Base-by-base conservation (phyloP, 2,329 filamentous ascomycete genomes). In the Sarocladiaceae sp. region DNA sequence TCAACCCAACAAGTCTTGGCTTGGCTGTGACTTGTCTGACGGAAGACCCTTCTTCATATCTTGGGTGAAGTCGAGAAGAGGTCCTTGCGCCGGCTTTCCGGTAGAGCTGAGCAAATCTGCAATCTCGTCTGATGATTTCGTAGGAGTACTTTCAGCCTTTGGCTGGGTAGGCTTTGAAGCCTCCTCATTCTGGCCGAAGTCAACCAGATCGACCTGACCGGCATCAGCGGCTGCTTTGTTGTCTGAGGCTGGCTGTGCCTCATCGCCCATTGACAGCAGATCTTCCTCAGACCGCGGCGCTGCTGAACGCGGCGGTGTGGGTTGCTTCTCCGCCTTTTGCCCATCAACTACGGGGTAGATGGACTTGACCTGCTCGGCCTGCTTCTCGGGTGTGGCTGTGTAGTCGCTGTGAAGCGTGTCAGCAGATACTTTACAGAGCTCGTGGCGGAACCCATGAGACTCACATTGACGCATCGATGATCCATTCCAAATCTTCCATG, bases 401-500 rank as follows among this genome's bases (percentile, higher is more conserved):
- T 55, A 48, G 32, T 65, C 59, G 33, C 63, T 67, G 45, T 18
- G 15, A 4, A 16, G n/a, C 12, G 5, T 26, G 29, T 49, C 21
- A 49, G 47, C n/a, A n/a, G n/a, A n/a, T n/a, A n/a, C n/a, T n/a
- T n/a, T n/a, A 13, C 3, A 6, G 15, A 6, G 9, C 10, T 10
- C 3, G 4, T 20, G 12, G 16, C 20, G 6, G 23, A n/a, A n/a
- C n/a, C n/a, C n/a, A n/a, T n/a, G n/a, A 26, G n/a, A 62, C 72
- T 58, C 66, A 95, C 89, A 98, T 78, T 45, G 82, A 73, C 2
- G 90, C 84, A 62, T 91, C 85, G 57, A 98, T 86, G 57, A 97
- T 90, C 88, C 88, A 98, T 64, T 97, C 93, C 23, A 98, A 69
- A 52, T 87, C 88, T 59, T 94, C 88, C 61, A 94, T 86, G 21